Conservation (phyloP, 2,329 filamentous ascomycete genomes). For the Xylariaceae sp. region DNA sequence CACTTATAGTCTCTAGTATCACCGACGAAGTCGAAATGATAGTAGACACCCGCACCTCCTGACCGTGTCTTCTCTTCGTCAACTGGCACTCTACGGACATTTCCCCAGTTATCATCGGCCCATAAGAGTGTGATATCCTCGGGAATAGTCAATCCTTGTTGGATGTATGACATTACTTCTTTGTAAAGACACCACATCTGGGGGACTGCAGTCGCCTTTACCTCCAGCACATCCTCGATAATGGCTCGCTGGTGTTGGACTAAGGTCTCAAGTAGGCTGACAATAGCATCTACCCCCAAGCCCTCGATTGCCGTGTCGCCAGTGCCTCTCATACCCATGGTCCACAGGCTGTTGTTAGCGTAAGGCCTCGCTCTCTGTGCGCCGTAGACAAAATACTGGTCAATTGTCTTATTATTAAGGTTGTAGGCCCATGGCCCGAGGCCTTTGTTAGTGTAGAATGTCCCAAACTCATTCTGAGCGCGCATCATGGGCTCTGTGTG, state of each 20-base stretch:
- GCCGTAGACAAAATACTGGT: constrained; percentile 71
- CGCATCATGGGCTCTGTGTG: constrained; percentile 76
- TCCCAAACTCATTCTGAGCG: constrained; percentile 61
- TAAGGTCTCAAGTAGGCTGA: constrained; percentile 63
- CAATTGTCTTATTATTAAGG: constrained; percentile 71
- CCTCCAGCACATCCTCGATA: constrained; percentile 60
- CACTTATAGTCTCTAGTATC: constrained; percentile 65
- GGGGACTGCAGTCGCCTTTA: constrained; percentile 59
- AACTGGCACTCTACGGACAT: constrained; percentile 62
- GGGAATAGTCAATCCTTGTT: constrained; percentile 64
- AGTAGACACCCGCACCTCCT: constrained; percentile 66
- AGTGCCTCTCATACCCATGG: constrained; percentile 72
- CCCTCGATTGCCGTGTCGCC: constrained; percentile 67
- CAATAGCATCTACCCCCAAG: constrained; percentile 62
- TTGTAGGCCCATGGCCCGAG: constrained; percentile 71
- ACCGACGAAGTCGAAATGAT: constrained; percentile 62
- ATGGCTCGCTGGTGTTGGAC: constrained; percentile 66
- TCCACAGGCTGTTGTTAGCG: constrained; percentile 68
- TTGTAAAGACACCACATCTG: constrained; percentile 79
- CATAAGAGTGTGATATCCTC: constrained; percentile 68
- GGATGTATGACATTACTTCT: constrained; percentile 73
- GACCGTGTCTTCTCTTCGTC: constrained; percentile 57
- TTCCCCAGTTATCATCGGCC: constrained; percentile 69
- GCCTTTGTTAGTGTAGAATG: constrained; percentile 50
- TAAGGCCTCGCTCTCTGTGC: constrained; percentile 69